Evolutionary conservation across 2,329 filamentous ascomycete species (phyloP).

Genomic region (Trichoderma hamatum): DNA sequence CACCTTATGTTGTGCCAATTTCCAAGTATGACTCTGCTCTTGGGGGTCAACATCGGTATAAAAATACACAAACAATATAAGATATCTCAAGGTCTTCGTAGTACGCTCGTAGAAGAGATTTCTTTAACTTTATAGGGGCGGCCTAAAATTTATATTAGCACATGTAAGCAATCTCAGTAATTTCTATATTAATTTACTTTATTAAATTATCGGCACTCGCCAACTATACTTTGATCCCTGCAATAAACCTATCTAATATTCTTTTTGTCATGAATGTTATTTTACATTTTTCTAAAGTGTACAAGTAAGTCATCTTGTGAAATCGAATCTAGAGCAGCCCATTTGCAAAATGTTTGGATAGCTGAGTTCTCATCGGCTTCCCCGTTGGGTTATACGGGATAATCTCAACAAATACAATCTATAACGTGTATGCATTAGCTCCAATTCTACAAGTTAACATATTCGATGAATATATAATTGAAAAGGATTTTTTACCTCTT

Average conservation of each 20-base stretch:
- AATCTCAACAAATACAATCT: not conserved
- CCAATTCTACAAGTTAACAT: not conserved
- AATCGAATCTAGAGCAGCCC: not conserved
- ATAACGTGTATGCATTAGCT: not conserved
- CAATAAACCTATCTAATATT: not conserved
- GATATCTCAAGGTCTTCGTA: no score
- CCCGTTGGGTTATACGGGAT: not conserved
- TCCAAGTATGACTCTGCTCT: not conserved
- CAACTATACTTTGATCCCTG: not conserved
- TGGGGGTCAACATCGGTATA: no score
- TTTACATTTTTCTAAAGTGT: not conserved
- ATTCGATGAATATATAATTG: not conserved
- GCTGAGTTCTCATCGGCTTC: not conserved
- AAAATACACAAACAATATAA: no score
- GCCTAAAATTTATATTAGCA: not conserved
- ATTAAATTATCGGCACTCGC: not conserved
- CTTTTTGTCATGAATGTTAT: not conserved
- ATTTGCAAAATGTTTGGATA: not conserved
- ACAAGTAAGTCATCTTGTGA: not conserved
- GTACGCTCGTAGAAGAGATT: no score
- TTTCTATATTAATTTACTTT: not conserved
- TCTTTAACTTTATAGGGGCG: not conserved
- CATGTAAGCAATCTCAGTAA: no score
- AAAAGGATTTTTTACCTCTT: not conserved
- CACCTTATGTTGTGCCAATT: not conserved